Conservation (phyloP, 805 yeast genomes). For the Monosporozyma aquatica region DNA sequence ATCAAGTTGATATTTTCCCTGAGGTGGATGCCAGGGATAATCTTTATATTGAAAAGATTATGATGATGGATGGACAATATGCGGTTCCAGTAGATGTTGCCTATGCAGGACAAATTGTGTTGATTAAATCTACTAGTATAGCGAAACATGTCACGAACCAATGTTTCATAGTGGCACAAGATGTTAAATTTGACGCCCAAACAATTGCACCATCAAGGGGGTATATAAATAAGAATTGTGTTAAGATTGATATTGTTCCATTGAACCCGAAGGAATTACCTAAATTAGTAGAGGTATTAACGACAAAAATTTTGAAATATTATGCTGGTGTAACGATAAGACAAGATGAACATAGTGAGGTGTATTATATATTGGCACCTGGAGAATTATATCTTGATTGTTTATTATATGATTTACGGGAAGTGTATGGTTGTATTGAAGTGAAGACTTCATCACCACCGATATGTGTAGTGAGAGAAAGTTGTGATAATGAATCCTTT, state of each 20-base stretch:
- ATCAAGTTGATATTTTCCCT: slow-evolving; percentile 46
- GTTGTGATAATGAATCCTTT: slow-evolving; percentile 55
- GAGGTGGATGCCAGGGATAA: slow-evolving; percentile 42
- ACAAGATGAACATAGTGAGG: too few species aligned
- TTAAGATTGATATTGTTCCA: slow-evolving; percentile 81
- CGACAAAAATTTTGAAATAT: slow-evolving; percentile 45
- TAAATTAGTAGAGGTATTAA: slow-evolving; percentile 59
- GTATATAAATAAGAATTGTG: slow-evolving; percentile 41
- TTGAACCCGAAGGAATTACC: slow-evolving; percentile 71
- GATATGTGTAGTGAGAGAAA: slow-evolving; percentile 70
- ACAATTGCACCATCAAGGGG: too few species aligned
- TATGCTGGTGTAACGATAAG: slow-evolving; percentile 60
- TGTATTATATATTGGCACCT: too few species aligned
- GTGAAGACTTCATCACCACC: slow-evolving; percentile 81
- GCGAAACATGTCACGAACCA: too few species aligned
- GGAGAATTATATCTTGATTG: slow-evolving; percentile 89
- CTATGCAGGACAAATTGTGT: slow-evolving; percentile 57
- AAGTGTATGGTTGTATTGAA: slow-evolving; percentile 52
- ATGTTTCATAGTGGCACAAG: too few species aligned
- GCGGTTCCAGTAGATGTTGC: slow-evolving; percentile 44
- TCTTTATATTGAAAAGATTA: slow-evolving; percentile 31
- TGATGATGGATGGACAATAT: slow-evolving; percentile 64
- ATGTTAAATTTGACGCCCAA: too few species aligned
- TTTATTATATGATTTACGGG: slow-evolving; percentile 64
- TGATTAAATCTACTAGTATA: too few species aligned